Evolutionary conservation across 2,329 filamentous ascomycete species (phyloP).

Genomic region (Chaetomium sp.): DNA sequence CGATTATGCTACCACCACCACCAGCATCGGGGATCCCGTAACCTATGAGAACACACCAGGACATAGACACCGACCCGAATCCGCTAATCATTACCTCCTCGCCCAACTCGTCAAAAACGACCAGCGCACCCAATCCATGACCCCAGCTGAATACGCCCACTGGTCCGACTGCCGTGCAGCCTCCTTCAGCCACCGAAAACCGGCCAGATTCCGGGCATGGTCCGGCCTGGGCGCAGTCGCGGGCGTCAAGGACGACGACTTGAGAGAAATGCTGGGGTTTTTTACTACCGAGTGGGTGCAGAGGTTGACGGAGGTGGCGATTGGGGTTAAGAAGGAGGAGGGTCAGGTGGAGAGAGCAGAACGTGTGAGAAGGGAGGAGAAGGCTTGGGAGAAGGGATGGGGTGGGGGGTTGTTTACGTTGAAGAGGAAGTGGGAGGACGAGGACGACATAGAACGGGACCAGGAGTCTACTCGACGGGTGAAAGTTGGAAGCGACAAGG

Average conservation of each 20-base stretch:
- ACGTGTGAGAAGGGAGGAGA: background rate
- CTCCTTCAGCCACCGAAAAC: slow-evolving; percentile 18
- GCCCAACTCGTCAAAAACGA: background rate
- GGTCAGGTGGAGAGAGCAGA: background rate
- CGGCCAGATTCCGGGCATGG: slow-evolving; percentile 21
- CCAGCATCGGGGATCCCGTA: background rate
- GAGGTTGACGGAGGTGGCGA: slow-evolving; percentile 2
- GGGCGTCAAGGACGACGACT: slow-evolving; percentile 19
- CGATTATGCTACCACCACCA: background rate
- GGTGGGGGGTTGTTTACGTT: background rate
- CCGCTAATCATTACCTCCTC: background rate
- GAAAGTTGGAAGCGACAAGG: no score
- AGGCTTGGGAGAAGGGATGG: background rate
- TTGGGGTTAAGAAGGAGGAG: background rate
- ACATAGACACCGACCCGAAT: background rate
- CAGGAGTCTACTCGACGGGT: no score
- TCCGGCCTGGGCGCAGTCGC: slow-evolving; percentile 17
- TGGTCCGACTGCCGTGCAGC: slow-evolving; percentile 23
- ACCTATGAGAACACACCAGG: background rate
- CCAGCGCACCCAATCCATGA: slow-evolving; percentile 15
- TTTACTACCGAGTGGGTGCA: slow-evolving; percentile 23
- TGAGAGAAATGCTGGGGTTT: slow-evolving; percentile 20
- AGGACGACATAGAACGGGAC: background rate
- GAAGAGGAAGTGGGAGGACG: background rate
- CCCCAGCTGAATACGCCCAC: slow-evolving; percentile 17